Evolutionary conservation across 306 rosid species (phyloP), one percentile per base, ranked within the genome.

Genomic region (Oxytropis ochrocephala): DNA sequence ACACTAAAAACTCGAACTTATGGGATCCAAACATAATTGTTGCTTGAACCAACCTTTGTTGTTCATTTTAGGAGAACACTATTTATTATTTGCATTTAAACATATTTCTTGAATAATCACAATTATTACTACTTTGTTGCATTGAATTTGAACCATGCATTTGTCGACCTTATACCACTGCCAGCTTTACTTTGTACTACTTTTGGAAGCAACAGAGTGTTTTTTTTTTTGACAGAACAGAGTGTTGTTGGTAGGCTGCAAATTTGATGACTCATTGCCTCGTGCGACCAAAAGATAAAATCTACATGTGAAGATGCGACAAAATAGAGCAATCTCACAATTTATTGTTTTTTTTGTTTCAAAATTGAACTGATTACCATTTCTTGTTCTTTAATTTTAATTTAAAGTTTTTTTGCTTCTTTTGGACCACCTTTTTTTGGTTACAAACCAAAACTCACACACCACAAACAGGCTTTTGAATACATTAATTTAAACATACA

Each of bases 321-420:
- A 69, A 51, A 70, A 48, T 13, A 53, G 12, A 51, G 42, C 63
- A 67, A 62, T 64, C 56, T 70, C 55, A 38, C 73, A 53, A 59
- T 69, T 65, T 69, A 32, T 77, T 80, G 70, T 80, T 82, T 76
- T 87, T 85, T 24, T n/a, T n/a, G n/a, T n/a, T n/a, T n/a, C n/a
- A n/a, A n/a, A n/a, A n/a, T n/a, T n/a, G n/a, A n/a, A n/a, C n/a
- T n/a, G n/a, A n/a, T n/a, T n/a, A n/a, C n/a, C n/a, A n/a, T n/a
- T 65, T 69, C 39, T 77, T 80, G 70, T 80, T 82, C 78, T 87
- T 85, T 24, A 24, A 24, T 13, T 60, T 73, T 62, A 53, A 12
- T 72, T 9, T 49, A 16, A 19, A 54, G 8, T 11, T 21, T 52
- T 39, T 54, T 24, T 24, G n/a, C n/a, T 24, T 24, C 3, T 36